phyloP scores from a whole-genome alignment of 192 early-diverging fungal genomes.

The Backusella luteola region DNA sequence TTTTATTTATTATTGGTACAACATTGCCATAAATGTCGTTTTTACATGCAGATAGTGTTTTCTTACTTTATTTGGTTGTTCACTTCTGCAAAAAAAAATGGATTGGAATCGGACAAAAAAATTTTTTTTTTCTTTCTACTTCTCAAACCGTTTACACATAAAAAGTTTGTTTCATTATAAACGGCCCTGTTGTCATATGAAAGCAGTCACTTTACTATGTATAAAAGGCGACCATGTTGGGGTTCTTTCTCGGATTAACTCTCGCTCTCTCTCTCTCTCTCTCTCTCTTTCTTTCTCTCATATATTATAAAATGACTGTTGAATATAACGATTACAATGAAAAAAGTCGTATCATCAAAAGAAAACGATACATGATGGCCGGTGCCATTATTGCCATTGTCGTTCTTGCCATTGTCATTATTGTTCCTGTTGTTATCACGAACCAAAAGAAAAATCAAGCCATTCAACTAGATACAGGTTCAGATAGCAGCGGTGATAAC shows the following conservation, averaged over 20 bases:
- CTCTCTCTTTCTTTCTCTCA: background rate
- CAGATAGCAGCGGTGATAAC: background rate
- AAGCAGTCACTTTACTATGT: background rate
- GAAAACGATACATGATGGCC: background rate
- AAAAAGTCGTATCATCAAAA: background rate
- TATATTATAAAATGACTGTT: background rate
- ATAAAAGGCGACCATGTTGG: background rate
- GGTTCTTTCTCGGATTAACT: background rate
- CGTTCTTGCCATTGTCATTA: slow-evolving; percentile 17
- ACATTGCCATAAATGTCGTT: background rate
- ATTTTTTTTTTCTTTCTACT: background rate
- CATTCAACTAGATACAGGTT: background rate
- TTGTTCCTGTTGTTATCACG: slow-evolving; percentile 18
- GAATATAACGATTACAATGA: background rate
- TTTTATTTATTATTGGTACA: background rate
- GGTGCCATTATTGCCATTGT: background rate
- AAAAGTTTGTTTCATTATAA: background rate
- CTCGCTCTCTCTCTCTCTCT: background rate
- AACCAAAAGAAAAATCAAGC: background rate
- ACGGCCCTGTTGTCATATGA: background rate
- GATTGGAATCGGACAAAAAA: background rate
- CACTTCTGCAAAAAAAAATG: background rate
- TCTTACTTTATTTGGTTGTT: background rate
- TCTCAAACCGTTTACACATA: background rate
- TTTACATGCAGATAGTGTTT: background rate